phyloP scores from a whole-genome alignment of 2,329 filamentous ascomycete genomes.

The Nigrospora sphaerica region DNA sequence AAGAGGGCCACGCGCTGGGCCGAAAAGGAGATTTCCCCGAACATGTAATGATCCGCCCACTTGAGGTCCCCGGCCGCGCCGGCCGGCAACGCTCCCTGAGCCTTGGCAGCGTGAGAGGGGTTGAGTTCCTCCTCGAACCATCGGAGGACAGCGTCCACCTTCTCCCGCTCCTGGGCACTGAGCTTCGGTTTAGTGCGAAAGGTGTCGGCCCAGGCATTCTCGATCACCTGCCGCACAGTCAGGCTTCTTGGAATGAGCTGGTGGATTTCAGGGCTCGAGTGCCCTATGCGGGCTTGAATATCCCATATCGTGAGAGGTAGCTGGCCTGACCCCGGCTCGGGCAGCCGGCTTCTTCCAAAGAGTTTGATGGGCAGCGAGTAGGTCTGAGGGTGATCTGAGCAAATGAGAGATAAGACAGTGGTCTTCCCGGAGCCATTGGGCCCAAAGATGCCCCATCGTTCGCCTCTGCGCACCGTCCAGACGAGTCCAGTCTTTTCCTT shows the following conservation, averaged over 20 bases:
- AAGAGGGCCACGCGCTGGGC: slow-evolving; percentile 82
- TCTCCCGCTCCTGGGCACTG: slow-evolving; percentile 43
- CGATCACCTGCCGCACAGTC: slow-evolving; percentile 65
- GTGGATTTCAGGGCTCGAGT: slow-evolving; percentile 91
- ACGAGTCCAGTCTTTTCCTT: slow-evolving; percentile 55
- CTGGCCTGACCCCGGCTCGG: slow-evolving; percentile 57
- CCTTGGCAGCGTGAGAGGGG: slow-evolving; percentile 32
- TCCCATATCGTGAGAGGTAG: slow-evolving; percentile 86
- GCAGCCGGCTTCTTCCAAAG: slow-evolving; percentile 76
- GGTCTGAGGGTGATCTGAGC: slow-evolving; percentile 90
- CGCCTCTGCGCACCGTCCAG: slow-evolving; percentile 76
- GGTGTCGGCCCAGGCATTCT: slow-evolving; percentile 87
- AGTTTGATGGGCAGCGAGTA: slow-evolving; percentile 83
- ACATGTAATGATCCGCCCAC: slow-evolving; percentile 63
- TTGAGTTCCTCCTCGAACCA: slow-evolving; percentile 80
- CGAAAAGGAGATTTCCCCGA: slow-evolving; percentile 71
- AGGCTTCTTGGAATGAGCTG: slow-evolving; percentile 80
- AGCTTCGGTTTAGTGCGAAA: slow-evolving; percentile 67
- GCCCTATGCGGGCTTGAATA: slow-evolving; percentile 81
- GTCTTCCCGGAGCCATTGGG: slow-evolving; percentile 96
- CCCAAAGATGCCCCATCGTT: slow-evolving; percentile 89
- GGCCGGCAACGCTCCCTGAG: slow-evolving; percentile 5
- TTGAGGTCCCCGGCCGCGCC: slow-evolving; percentile 22
- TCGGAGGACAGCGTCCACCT: slow-evolving; percentile 61
- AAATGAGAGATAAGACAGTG: slow-evolving; percentile 84